Base-by-base conservation (phyloP, 306 rosid genomes). In the Canavalia gladiata region DNA sequence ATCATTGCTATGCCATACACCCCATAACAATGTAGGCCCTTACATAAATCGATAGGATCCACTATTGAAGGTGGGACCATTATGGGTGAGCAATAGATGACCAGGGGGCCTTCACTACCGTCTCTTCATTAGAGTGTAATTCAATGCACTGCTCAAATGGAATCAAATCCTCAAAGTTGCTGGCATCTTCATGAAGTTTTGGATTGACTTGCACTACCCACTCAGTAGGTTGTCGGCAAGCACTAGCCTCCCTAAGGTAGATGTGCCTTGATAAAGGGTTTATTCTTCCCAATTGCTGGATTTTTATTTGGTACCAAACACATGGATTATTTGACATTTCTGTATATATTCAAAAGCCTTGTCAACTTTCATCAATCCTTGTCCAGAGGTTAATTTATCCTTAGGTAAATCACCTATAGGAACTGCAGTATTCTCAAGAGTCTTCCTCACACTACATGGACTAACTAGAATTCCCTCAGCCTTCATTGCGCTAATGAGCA, bases 331-430 rank as follows among this genome's bases (percentile, higher is more conserved):
- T 81, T 79, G 91, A 84, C 85, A 83, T 83, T 91, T 75, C 78
- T 64, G 83, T 64, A 93, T 72, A 83, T 95, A 95, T 86, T 93
- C 98, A 60, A 66, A 82, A 80, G 43, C 12, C 99, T 88, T 95
- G 91, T 95, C 98, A 90, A 95, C 91, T 93, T 89, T 98, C 93
- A 95, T 91, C 80, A 95, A 98, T 86, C 99, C 99, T 68, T 90
- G 92, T 71, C 99, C 99, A 86, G 92, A 85, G 64, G 99, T 79
- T 81, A 95, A 86, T 75, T 93, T 95, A 85, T 95, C 96, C 85
- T 87, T 91, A 0, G 93, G 94, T 46, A 86, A 82, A 83, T 85
- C 81, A 72, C 97, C 96, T 45, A 95, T 81, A 5, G 94, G 91
- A 87, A 87, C 79, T 75, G 84, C 90, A 80, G 99, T 91, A 85